phyloP scores from a whole-genome alignment of 1,284 basidiomycete species.

The Leccinum huronense region DNA sequence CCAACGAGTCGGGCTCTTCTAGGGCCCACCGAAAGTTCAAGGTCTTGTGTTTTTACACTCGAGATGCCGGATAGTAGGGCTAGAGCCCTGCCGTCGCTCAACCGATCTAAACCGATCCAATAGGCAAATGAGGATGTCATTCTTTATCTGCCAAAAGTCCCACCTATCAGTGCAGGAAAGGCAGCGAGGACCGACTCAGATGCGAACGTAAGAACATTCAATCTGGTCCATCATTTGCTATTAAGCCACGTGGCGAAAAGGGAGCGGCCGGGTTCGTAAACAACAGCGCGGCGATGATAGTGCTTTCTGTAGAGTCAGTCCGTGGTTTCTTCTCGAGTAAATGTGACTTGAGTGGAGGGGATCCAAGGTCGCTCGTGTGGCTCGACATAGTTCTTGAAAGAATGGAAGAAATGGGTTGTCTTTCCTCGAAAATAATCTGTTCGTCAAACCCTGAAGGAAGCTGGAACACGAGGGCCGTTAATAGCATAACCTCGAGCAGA shows the following conservation, averaged over 20 bases:
- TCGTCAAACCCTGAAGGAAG: conserved; percentile 48
- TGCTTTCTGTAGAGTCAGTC: conserved; percentile 41
- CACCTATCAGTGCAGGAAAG: conserved; percentile 17
- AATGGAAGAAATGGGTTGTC: conserved; percentile 23
- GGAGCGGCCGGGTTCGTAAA: conserved; percentile 36
- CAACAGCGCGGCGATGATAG: conserved; percentile 40
- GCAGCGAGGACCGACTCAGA: conserved; percentile 17
- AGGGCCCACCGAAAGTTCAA: conserved; percentile 16
- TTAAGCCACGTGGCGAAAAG: conserved; percentile 35
- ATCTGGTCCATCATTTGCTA: conserved; percentile 19
- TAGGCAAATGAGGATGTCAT: conserved; percentile 18
- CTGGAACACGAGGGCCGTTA: conserved; percentile 39
- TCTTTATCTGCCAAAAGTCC: conserved; percentile 22
- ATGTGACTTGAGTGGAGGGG: conserved; percentile 28
- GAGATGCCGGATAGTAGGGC: conserved; percentile 4
- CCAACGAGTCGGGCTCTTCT: conserved; percentile 16
- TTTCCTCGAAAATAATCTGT: conserved; percentile 13
- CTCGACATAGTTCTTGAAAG: conserved; percentile 30
- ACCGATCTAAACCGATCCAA: conserved; percentile 6
- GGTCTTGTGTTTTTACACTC: conserved; percentile 21
- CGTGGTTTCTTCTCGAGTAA: conserved; percentile 42
- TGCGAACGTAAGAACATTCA: conserved; percentile 11
- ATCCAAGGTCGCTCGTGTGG: conserved; percentile 22
- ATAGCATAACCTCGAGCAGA: conserved; percentile 49
- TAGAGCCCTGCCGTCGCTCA: not conserved